Base-by-base conservation (phyloP, 345 rosid species). In the Sonneratia alba region DNA sequence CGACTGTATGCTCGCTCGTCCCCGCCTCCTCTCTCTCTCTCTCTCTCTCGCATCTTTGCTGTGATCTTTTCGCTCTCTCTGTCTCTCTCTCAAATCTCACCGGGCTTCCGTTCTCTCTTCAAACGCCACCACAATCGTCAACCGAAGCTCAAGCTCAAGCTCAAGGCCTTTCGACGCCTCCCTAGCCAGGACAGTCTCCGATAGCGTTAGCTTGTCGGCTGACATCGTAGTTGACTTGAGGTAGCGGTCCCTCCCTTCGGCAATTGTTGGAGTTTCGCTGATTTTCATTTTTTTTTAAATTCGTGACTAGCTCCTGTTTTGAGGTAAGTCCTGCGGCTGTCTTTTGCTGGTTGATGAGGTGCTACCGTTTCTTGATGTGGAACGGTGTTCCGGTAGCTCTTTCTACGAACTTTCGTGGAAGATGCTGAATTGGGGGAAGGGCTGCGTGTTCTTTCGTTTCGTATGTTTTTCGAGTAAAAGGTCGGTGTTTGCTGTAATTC, bases 1-100 rank as follows among this genome's bases (percentile, higher is more conserved):
- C 53, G 40, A 71, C 69, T 68, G 75, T 57, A 65, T 45, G 74
- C 65, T 66, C 68, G 36, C 51, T 53, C 59, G 16, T 62, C 10
- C 68, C 34, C 4, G 32, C 16, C 21, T 15, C 74, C 32, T 7
- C 34, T 51, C 48, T 42, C 57, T 7, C 68, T 66, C 48, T 27
- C 72, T 76, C 69, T 67, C 70, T 24, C 40, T 69, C 59, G 16
- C 67, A 8, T 43, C 24, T 66, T 71, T 42, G 18, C 16, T 69
- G 71, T 21, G 70, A 69, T 36, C 45, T 9, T 34, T 43, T 48
- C 72, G 21, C 13, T 16, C 65, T 36, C 64, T 22, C 48, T 16
- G 10, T 16, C 64, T 19, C 62, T n/a, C 63, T 53, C 63, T 53
- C 19, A 53, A 36, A 18, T 24, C 22, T 42, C 63, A 56, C 66